Percentiles rank a stretch among this genome's conserved stretches.
Evolutionary conservation across 1,284 basidiomycete genomes (phyloP).

Genomic region (Ganoderma sp.): DNA sequence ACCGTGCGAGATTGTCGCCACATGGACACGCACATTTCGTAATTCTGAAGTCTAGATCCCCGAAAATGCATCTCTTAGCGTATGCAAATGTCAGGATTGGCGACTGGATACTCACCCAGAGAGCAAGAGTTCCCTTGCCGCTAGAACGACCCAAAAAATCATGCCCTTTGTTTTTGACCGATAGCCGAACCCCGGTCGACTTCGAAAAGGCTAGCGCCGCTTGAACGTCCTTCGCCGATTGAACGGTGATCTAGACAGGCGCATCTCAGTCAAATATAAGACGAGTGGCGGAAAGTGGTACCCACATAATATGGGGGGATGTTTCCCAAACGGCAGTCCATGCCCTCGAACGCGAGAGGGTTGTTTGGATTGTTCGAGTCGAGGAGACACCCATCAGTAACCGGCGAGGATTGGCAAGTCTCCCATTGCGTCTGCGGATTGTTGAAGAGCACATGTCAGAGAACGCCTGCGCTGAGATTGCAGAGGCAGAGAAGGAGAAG

Average conservation of each 20-base stretch:
- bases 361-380: constrained; percentile 37
- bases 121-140: constrained; percentile 37
- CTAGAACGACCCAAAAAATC: constrained; percentile 48
- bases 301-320: constrained; percentile 42
- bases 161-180: constrained; percentile 50
- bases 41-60: constrained; percentile 34
- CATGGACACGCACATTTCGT: constrained; percentile 33
- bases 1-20: not conserved
- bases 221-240: constrained; percentile 40
- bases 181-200: constrained; percentile 43
- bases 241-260: constrained; percentile 41
- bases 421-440: constrained; percentile 41
- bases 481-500: not conserved
- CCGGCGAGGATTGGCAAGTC: constrained; percentile 36
- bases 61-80: not conserved
- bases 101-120: constrained; percentile 41
- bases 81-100: not conserved
- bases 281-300: not conserved
- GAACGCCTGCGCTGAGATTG: not conserved
- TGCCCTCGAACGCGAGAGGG: constrained; percentile 34
- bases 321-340: constrained; percentile 40
- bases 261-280: too few species aligned
- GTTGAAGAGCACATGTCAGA: not conserved
- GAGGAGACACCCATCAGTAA: constrained; percentile 38
- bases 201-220: constrained; percentile 43